Conservation (phyloP, 2,329 filamentous ascomycete genomes). For the Neoascochyta sp. region DNA sequence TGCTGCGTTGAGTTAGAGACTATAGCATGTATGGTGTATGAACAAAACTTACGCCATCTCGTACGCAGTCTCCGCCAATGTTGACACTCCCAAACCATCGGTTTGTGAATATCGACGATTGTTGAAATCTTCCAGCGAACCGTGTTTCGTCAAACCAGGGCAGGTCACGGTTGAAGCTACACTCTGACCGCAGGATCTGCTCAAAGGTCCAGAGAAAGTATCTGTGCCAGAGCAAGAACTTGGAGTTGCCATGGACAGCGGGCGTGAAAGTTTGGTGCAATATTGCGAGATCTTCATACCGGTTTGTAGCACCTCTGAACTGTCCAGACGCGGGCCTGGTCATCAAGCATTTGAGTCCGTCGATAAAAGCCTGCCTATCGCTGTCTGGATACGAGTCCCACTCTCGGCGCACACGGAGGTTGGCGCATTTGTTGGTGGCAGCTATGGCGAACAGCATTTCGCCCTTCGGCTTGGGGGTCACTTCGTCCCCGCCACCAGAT, state of each 20-base stretch:
- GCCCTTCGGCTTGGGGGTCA: too few species aligned
- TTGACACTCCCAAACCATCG: conserved; percentile 25
- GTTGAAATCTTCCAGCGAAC: conserved; percentile 29
- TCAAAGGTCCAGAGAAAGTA: conserved; percentile 44
- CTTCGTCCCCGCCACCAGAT: too few species aligned
- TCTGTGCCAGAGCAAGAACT: conserved; percentile 46
- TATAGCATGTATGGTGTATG: too few species aligned
- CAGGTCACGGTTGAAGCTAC: conserved; percentile 39
- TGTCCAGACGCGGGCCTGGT: conserved; percentile 17
- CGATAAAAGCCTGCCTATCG: conserved; percentile 24
- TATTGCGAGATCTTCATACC: conserved; percentile 34
- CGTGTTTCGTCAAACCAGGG: conserved; percentile 41
- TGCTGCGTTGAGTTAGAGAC: conserved; percentile 21
- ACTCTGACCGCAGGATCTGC: conserved; percentile 40
- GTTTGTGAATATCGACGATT: conserved; percentile 30
- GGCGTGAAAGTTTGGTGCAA: conserved; percentile 33
- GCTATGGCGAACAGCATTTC: too few species aligned
- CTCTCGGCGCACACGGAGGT: conserved; percentile 26
- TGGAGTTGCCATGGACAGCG: conserved; percentile 31
- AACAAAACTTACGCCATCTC: conserved; percentile 30
- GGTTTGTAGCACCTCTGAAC: conserved; percentile 23
- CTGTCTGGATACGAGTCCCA: conserved; percentile 26
- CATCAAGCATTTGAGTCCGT: conserved; percentile 31
- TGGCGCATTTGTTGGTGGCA: conserved; percentile 17
- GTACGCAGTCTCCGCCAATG: conserved; percentile 27